Base-by-base conservation (phyloP, 2,329 filamentous ascomycete species). In the Colletotrichum coccodes region DNA sequence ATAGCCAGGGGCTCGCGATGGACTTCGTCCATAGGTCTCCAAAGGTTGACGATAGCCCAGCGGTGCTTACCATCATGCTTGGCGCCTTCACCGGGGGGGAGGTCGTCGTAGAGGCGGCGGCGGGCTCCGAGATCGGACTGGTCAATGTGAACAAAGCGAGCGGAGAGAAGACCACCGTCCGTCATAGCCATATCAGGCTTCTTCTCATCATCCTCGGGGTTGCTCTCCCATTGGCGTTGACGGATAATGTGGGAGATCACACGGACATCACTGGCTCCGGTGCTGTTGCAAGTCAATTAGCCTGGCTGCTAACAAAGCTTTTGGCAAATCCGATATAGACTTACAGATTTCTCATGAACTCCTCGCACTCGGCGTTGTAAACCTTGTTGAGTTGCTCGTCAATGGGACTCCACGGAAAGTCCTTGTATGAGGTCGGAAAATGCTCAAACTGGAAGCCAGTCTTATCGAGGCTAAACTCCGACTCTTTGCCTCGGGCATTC, bases 131-230 rank as follows among this genome's bases (percentile, higher is more conserved):
- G 16, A 73, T 87, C 86, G 3, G 85, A 84, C 73, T 89, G 87
- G 74, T 89, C 87, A 71, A 89, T 87, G 75, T 90, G 87, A 1
- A 88, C 64, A 1, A 64, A 64, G 8, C 61, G 28, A 2, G 61
- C 61, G 1, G 61, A 59, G 0, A 64, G 54, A 0, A 64, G 61
- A 0, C 61, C 54, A 1, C 61, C 61, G 3, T 64, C 61, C 1
- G 61, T 64, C 61, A 64, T 64, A 9, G 61, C 61, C 61, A 64
- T 64, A 14, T 64, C 61, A 1, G 61, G 61, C 32, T 64, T 64
- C 8, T 64, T 40, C 1, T 34, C 34, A 1, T 64, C 61, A 40
- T 64, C 61, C 11, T 59, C 61, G 0, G 61, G 54, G 6, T 64
- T 12, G 0, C 30, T 64, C 9, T 64, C 61, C 61, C 61, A 64